phyloP scores from a whole-genome alignment of 768 basidiomycete species.

The Lactarius pseudohatsudake region DNA sequence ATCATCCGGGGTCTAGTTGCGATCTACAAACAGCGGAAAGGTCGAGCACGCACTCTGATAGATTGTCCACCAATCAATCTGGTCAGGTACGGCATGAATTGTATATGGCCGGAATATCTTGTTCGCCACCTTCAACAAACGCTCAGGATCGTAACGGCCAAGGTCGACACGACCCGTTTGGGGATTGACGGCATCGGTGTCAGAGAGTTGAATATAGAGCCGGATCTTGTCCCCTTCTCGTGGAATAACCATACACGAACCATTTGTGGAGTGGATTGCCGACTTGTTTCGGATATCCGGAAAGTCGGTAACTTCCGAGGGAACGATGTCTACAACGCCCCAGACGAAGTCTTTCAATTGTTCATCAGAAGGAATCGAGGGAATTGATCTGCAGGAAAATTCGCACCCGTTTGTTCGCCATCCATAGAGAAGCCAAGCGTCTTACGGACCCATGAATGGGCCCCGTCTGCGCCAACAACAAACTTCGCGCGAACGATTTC shows the following conservation, averaged over 20 bases:
- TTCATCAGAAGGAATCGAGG: neutral
- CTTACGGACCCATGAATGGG: conserved; percentile 84
- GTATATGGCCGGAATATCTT: conserved; percentile 44
- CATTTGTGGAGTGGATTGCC: conserved; percentile 51
- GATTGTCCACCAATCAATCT: conserved; percentile 50
- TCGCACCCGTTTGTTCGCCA: conserved; percentile 60
- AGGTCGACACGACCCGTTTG: conserved; percentile 45
- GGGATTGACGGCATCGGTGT: conserved; percentile 40
- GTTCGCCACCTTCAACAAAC: conserved; percentile 46
- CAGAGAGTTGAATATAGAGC: conserved; percentile 52
- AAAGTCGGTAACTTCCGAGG: conserved; percentile 46
- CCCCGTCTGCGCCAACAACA: conserved; percentile 77
- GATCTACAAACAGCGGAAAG: neutral
- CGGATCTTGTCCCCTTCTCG: conserved; percentile 49
- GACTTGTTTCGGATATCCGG: conserved; percentile 52
- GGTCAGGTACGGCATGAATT: conserved; percentile 34
- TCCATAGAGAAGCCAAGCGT: conserved; percentile 64
- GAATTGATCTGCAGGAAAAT: neutral
- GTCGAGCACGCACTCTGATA: conserved; percentile 43
- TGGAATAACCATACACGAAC: conserved; percentile 53
- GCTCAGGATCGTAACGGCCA: conserved; percentile 39
- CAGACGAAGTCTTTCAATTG: conserved; percentile 61
- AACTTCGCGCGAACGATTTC: conserved; percentile 72
- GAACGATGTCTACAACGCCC: conserved; percentile 70
- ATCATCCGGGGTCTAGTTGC: neutral